Evolutionary conservation across 768 basidiomycete species (phyloP).

Genomic region (Candolleomyces eurysporus): DNA sequence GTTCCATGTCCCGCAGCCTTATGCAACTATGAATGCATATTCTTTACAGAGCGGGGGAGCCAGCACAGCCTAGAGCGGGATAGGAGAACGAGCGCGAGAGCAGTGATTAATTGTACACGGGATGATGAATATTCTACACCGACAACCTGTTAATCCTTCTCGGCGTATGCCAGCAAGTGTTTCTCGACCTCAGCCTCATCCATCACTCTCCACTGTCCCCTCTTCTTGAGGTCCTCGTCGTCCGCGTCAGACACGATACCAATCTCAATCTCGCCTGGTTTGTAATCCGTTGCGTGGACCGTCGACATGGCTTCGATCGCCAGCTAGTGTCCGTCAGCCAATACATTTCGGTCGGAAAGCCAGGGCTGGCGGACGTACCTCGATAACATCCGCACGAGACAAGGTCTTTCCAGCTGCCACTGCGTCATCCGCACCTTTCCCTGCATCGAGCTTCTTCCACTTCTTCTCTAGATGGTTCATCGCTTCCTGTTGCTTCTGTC

Average conservation of each 20-base stretch:
- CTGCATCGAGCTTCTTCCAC: conserved; percentile 91
- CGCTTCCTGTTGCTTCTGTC: conserved; percentile 97
- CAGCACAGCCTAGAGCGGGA: conserved; percentile 30
- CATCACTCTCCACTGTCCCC: conserved; percentile 80
- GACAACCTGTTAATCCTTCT: conserved; percentile 67
- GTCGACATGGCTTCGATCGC: conserved; percentile 94
- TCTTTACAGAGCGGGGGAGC: conserved; percentile 64
- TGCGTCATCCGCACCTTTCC: conserved; percentile 77
- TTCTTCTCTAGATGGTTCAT: conserved; percentile 99
- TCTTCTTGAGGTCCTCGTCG: conserved; percentile 70
- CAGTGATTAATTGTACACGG: conserved; percentile 5
- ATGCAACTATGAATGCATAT: conserved; percentile 4
- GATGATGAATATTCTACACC: conserved; percentile 12
- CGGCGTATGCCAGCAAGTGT: conserved; percentile 81
- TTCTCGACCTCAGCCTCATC: conserved; percentile 73
- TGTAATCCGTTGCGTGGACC: conserved; percentile 95
- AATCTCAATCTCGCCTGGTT: conserved; percentile 93
- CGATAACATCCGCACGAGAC: conserved; percentile 78
- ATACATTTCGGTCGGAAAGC: no score
- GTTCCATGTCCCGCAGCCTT: background rate
- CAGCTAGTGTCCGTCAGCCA: conserved; percentile 46
- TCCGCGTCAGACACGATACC: conserved; percentile 81
- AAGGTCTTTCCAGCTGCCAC: conserved; percentile 72
- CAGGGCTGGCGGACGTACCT: conserved; percentile 52
- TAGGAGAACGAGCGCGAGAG: background rate